These are phyloP conservation scores for Aspergillus quadrilineatus DNA, from an alignment of 2,329 filamentous ascomycete genomes.

Conservation along the genomic window DNA sequence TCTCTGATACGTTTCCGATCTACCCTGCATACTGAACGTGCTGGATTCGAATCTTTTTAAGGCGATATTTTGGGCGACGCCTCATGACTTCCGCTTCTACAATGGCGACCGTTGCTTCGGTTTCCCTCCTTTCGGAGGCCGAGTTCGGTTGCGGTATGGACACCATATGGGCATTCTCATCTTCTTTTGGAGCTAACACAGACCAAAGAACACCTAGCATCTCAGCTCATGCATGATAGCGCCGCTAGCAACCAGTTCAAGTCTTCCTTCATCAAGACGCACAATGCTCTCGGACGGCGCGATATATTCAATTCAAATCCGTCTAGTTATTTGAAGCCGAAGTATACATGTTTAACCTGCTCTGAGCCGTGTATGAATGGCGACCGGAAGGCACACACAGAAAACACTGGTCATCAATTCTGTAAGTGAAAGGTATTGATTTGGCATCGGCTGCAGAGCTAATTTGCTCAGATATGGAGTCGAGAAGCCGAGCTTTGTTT, in stretches of 20 bases:
- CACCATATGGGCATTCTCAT: neutral
- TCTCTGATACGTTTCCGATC: neutral
- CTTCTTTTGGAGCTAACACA: constrained; percentile 4
- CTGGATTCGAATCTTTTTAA: neutral
- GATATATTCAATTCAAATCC: constrained; percentile 23
- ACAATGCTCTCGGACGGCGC: constrained; percentile 30
- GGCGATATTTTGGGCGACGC: neutral
- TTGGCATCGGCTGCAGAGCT: constrained; percentile 1
- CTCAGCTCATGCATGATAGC: constrained; percentile 32
- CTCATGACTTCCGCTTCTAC: constrained; percentile 6
- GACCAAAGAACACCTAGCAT: constrained; percentile 40
- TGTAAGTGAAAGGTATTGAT: constrained; percentile 30
- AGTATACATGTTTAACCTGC: constrained; percentile 42
- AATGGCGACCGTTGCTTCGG: constrained; percentile 38
- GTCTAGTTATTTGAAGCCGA: constrained; percentile 36
- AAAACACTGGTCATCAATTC: constrained; percentile 42
- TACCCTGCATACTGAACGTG: neutral
- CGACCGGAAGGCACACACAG: constrained; percentile 36
- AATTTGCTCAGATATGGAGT: constrained; percentile 39
- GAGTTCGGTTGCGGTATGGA: constrained; percentile 44
- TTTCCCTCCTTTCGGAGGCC: constrained; percentile 36
- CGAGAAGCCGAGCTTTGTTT: constrained; percentile 39
- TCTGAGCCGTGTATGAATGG: constrained; percentile 31
- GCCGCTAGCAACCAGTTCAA: constrained; percentile 38
- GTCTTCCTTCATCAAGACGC: constrained; percentile 33